Percentiles rank a stretch among this genome's conserved stretches.
Evolutionary conservation across 805 yeast genomes (phyloP).

Genomic region (Teunomyces stri): DNA sequence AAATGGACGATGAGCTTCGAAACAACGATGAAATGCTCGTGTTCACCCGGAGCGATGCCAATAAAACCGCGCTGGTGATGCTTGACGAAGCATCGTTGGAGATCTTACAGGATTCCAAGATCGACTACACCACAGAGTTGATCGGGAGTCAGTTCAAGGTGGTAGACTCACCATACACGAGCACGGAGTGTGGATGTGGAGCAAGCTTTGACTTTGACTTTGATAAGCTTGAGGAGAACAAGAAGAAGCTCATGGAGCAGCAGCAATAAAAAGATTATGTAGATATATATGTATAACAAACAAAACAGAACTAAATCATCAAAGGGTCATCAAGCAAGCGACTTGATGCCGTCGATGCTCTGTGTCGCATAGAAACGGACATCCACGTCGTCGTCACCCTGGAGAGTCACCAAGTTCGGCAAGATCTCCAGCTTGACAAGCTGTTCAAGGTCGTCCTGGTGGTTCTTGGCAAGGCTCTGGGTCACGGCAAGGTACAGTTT

Average conservation of each 20-base stretch:
- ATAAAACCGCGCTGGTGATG: constrained; percentile 54
- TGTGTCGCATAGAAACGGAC: constrained; percentile 82
- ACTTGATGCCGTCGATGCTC: constrained; percentile 44
- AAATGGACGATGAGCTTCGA: constrained; percentile 34
- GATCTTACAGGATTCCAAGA: constrained; percentile 77
- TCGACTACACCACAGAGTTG: constrained; percentile 87
- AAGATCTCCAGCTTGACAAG: constrained; percentile 46
- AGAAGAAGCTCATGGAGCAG: not conserved
- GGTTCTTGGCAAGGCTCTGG: constrained; percentile 42
- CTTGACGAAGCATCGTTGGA: constrained; percentile 79
- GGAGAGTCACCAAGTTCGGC: constrained; percentile 63
- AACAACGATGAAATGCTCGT: constrained; percentile 43
- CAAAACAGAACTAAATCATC: not conserved
- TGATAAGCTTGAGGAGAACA: constrained; percentile 35
- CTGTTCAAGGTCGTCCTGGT: constrained; percentile 21
- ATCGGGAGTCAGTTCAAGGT: constrained; percentile 93
- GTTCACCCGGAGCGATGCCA: constrained; percentile 57
- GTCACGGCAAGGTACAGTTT: constrained; percentile 68
- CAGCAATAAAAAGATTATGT: not conserved
- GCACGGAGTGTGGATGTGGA: constrained; percentile 47
- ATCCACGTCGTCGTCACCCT: constrained; percentile 78
- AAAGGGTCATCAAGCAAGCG: constrained; percentile 3
- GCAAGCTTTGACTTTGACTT: constrained; percentile 48
- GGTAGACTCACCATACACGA: constrained; percentile 86
- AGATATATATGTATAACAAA: not conserved